phyloP scores from a whole-genome alignment of 1,139 yeast genomes.

The Yamadazyma atlantica region DNA sequence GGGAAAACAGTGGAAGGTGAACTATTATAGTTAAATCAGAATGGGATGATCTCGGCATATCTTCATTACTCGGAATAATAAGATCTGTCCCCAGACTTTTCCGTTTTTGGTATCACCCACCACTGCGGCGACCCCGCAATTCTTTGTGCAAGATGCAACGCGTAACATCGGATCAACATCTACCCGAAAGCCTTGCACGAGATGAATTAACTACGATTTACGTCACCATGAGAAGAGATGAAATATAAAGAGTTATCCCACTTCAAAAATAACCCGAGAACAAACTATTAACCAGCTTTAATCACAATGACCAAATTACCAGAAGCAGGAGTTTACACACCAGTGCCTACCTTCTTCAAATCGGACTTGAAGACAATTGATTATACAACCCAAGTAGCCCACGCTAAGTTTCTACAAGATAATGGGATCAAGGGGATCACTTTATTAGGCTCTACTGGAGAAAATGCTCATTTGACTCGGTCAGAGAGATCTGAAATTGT shows the following conservation, averaged over 20 bases:
- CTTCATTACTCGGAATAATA: background rate
- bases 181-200: conserved; percentile 2
- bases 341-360: conserved; percentile 40
- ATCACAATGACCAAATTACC: conserved; percentile 8
- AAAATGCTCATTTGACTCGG: conserved; percentile 44
- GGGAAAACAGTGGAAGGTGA: too few relatives aligned
- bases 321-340: conserved; percentile 29
- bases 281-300: background rate
- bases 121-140: background rate
- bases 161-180: conserved; percentile 1
- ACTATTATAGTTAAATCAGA: background rate
- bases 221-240: too few relatives aligned
- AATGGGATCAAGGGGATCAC: conserved; percentile 36
- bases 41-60: background rate
- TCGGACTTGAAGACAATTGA: conserved; percentile 29
- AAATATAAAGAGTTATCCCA: background rate
- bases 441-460: conserved; percentile 44
- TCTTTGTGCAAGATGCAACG: background rate
- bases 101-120: background rate
- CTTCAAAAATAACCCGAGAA: too few relatives aligned
- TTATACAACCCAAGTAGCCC: conserved; percentile 31
- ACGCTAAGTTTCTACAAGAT: conserved; percentile 29
- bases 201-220: too few relatives aligned
- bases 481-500: conserved; percentile 38
- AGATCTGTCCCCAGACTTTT: background rate